A percentile compares a stretch with the other conserved stretches of the same genome.
phyloP scores from a whole-genome alignment of 108 stramenopile genomes.

The Skeletonema menzelii region DNA sequence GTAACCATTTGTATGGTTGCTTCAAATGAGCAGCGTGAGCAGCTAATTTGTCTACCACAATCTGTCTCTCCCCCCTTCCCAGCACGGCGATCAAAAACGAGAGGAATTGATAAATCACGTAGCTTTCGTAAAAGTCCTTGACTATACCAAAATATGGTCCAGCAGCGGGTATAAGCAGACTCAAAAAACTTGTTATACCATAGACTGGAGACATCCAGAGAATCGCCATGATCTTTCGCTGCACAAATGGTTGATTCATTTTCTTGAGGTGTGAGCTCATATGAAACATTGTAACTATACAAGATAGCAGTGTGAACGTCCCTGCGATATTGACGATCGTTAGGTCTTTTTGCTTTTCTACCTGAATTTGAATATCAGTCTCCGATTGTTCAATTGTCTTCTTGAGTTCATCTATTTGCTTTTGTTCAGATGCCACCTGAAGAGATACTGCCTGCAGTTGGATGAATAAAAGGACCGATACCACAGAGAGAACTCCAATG shows the following conservation, averaged over 20 bases:
- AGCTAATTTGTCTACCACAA: constrained; percentile 63
- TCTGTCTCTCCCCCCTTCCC: constrained; percentile 69
- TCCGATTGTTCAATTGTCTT: constrained; percentile 17
- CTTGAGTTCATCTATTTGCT: constrained; percentile 35
- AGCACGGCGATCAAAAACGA: constrained; percentile 81
- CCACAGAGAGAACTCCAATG: constrained; percentile 15
- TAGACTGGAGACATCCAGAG: constrained; percentile 93
- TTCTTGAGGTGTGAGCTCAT: constrained; percentile 79
- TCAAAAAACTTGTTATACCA: constrained; percentile 68
- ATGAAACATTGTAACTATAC: constrained; percentile 81
- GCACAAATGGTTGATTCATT: constrained; percentile 80
- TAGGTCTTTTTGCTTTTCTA: constrained; percentile 51
- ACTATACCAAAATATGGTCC: constrained; percentile 70
- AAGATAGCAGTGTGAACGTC: constrained; percentile 76
- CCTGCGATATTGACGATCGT: constrained; percentile 75
- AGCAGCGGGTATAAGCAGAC: constrained; percentile 58
- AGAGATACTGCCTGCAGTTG: constrained; percentile 42
- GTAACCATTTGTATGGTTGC: constrained; percentile 52
- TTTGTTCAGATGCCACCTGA: constrained; percentile 29
- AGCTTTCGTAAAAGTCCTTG: constrained; percentile 69
- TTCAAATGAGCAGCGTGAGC: constrained; percentile 62
- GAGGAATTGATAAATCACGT: constrained; percentile 83
- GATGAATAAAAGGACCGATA: constrained; percentile 28
- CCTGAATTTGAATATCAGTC: constrained; percentile 7
- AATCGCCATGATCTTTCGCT: constrained; percentile 80